phyloP scores from a whole-genome alignment of 306 rosid species.

The Prunus mira region DNA sequence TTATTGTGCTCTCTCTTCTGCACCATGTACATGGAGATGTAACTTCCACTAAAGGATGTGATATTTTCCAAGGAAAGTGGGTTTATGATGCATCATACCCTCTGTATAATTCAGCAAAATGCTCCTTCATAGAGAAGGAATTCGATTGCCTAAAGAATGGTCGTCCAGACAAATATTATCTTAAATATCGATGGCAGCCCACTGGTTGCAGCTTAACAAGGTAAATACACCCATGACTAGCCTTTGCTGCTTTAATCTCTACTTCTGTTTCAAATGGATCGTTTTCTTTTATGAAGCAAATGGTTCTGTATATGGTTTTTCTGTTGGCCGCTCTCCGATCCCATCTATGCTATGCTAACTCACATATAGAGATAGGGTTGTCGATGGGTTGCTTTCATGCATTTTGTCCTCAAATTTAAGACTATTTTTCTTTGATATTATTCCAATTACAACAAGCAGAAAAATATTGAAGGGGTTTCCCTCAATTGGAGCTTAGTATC shows the following conservation, averaged over 20 bases:
- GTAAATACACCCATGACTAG: not conserved
- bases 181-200: slow-evolving; percentile 28
- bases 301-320: too few relatives aligned
- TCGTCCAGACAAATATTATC: slow-evolving; percentile 15
- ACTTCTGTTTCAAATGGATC: too few relatives aligned
- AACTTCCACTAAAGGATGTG: not conserved
- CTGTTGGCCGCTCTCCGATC: too few relatives aligned
- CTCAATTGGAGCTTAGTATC: too few relatives aligned
- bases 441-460: too few relatives aligned
- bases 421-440: too few relatives aligned
- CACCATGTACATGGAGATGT: not conserved
- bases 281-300: too few relatives aligned
- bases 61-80: slow-evolving; percentile 21
- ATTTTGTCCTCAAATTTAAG: too few relatives aligned
- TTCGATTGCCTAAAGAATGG: slow-evolving; percentile 23
- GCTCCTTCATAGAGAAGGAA: slow-evolving; percentile 13
- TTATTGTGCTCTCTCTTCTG: slow-evolving; percentile 2
- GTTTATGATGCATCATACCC: slow-evolving; percentile 20
- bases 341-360: too few relatives aligned
- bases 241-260: not conserved
- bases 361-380: not conserved
- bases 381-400: too few relatives aligned
- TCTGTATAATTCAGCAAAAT: slow-evolving; percentile 4
- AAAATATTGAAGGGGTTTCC: too few relatives aligned
- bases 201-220: not conserved